Base-by-base conservation (phyloP, 2,329 filamentous ascomycete genomes). In the Emergomyces pasteurianus region DNA sequence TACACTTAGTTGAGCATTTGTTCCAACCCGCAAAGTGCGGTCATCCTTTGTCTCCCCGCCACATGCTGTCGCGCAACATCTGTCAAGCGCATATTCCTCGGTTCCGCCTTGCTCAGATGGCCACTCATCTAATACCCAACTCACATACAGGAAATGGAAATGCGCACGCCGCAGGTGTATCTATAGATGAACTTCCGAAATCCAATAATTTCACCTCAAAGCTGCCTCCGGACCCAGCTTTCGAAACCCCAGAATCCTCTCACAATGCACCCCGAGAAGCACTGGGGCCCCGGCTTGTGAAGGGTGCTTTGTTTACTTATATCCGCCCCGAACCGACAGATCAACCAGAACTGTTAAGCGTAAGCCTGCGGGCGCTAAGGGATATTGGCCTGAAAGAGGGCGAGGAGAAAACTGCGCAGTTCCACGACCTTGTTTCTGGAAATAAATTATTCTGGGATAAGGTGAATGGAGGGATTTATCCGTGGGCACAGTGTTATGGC, bases 401-500 rank as follows among this genome's bases (percentile, higher is more conserved):
- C 2, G 88, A 94, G 66, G 84, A 86, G 54, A 74, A 83, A 56
- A 88, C 83, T 0, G 81, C 88, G 0, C 86, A 89, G 12, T 96
- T 97, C 72, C 82, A 83, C 63, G 80, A 88, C 62, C 80, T 90
- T 0, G 88, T 95, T 7, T 85, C 89, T 0, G 94, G 94, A 2
- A 95, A 94, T 71, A 86, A 85, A 69, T 81, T 96, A 16, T 83
- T 88, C 60, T 92, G 91, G 57, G 83, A 90, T 65, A 83, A 87
- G 62, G 81, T 85, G 28, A 77, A 84, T 61, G 87, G 88, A 23
- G 87, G 88, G n/a, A 85, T 94, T 50, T 99, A 99, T 72, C 92
- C 94, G 0, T 99, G 94, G 94, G 92, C 94, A 38, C 94, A 99
- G 76, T 97, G 94, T 77, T 99, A 99, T 73, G 94, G 94, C 61